A percentile compares a stretch with the other conserved stretches of the same genome.
These are phyloP conservation scores for Chalciporus piperatoides DNA, from an alignment of 1,284 basidiomycete species.

Conservation along the genomic window DNA sequence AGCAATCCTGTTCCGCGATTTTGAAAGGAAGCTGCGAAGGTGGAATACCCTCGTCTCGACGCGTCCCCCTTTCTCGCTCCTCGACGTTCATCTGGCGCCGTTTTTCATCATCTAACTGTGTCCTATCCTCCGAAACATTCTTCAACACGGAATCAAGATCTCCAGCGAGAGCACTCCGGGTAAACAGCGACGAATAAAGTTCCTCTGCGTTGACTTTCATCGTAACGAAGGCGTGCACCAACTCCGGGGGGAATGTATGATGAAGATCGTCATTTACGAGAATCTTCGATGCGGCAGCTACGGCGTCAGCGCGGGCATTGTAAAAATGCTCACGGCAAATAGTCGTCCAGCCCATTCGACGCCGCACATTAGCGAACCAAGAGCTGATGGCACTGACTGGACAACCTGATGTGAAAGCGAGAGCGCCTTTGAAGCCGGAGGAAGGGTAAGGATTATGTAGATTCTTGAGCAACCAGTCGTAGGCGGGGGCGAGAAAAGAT, in stretches of 20 bases:
- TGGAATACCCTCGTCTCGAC: not conserved
- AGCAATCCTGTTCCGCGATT: not conserved
- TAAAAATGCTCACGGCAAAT: constrained; percentile 35
- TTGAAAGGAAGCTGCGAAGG: too few relatives aligned
- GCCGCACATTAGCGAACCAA: constrained; percentile 46
- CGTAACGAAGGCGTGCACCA: constrained; percentile 29
- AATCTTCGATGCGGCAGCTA: constrained; percentile 20
- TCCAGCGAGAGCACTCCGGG: not conserved
- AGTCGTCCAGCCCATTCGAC: constrained; percentile 46
- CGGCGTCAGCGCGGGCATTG: constrained; percentile 31
- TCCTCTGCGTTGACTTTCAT: constrained; percentile 26
- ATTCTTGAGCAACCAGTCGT: not conserved
- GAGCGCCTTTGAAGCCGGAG: not conserved
- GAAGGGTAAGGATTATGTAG: not conserved
- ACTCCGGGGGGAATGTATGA: constrained; percentile 18
- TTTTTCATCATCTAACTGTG: too few relatives aligned
- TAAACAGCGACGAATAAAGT: not conserved
- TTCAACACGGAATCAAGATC: not conserved
- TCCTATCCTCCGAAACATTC: not conserved
- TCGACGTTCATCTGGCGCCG: too few relatives aligned
- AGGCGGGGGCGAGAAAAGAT: not conserved
- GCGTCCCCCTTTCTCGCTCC: too few relatives aligned
- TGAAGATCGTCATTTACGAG: constrained; percentile 29
- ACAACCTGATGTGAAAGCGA: not conserved
- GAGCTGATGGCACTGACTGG: constrained; percentile 36